Conservation (phyloP, 495 filamentous ascomycete species). For the Choiromyces venosus region DNA sequence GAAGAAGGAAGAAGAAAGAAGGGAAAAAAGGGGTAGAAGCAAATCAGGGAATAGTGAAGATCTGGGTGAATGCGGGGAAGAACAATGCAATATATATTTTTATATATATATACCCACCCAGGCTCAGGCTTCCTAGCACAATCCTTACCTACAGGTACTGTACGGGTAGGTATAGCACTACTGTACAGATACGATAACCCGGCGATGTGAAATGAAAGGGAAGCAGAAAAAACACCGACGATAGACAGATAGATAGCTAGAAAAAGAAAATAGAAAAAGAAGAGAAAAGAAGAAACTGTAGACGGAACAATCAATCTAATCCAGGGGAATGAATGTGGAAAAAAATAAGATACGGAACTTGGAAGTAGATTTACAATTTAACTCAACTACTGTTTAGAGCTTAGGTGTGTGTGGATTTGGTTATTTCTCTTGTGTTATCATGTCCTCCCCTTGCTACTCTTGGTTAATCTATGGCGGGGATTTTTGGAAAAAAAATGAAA, state of each 20-base stretch:
- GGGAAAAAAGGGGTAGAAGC: background rate
- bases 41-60: background rate
- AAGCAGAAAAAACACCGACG: background rate
- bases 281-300: background rate
- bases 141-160: background rate
- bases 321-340: background rate
- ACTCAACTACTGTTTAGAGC: background rate
- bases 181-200: background rate
- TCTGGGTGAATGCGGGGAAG: background rate
- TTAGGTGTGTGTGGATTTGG: background rate
- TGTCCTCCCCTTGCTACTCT: background rate
- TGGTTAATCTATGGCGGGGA: background rate
- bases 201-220: background rate
- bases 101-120: background rate
- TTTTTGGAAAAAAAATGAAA: background rate
- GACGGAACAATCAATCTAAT: background rate
- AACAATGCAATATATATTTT: background rate
- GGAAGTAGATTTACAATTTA: background rate
- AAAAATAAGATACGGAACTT: background rate
- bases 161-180: background rate
- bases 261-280: too few species aligned
- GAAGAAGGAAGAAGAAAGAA: too few species aligned
- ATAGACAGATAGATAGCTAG: background rate
- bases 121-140: background rate
- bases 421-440: background rate